phyloP scores from a whole-genome alignment of 192 early-diverging fungal genomes.

The Mortierella alpina region DNA sequence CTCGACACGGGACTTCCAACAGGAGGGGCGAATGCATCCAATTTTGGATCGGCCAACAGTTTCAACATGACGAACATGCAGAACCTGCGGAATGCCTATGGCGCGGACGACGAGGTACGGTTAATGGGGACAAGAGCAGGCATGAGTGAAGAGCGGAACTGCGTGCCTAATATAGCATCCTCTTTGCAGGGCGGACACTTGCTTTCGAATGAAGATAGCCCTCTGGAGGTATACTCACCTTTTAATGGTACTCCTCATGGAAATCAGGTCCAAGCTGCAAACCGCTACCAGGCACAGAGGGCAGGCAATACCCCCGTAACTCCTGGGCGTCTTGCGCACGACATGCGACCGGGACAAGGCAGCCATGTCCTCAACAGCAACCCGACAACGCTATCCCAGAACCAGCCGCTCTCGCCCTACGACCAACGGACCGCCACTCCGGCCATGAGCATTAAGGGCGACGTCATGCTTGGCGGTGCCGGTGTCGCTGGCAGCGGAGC shows the following conservation, averaged over 20 bases:
- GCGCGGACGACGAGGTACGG: slow-evolving; percentile 45
- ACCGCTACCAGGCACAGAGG: slow-evolving; percentile 34
- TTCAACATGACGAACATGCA: slow-evolving; percentile 41
- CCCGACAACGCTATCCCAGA: slow-evolving; percentile 40
- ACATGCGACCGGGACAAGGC: slow-evolving; percentile 23
- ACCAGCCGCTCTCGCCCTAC: slow-evolving; percentile 32
- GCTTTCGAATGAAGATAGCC: slow-evolving; percentile 24
- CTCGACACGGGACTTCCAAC: slow-evolving; percentile 27
- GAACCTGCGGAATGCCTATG: slow-evolving; percentile 28
- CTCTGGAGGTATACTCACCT: slow-evolving; percentile 30
- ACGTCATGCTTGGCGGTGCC: slow-evolving; percentile 41
- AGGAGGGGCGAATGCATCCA: slow-evolving; percentile 18
- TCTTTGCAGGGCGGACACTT: slow-evolving; percentile 31
- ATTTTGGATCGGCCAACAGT: slow-evolving; percentile 26
- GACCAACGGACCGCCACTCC: slow-evolving; percentile 38
- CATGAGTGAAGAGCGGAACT: not conserved
- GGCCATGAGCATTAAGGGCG: slow-evolving; percentile 33
- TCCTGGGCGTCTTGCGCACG: slow-evolving; percentile 20
- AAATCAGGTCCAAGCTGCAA: slow-evolving; percentile 23
- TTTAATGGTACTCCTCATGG: slow-evolving; percentile 25
- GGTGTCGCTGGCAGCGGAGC: slow-evolving; percentile 13
- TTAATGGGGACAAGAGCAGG: not conserved
- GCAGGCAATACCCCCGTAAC: slow-evolving; percentile 25
- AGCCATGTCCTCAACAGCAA: slow-evolving; percentile 32
- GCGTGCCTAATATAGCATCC: not conserved